Base-by-base conservation (phyloP, 345 rosid genomes). In the Anastatica hierochuntica region DNA sequence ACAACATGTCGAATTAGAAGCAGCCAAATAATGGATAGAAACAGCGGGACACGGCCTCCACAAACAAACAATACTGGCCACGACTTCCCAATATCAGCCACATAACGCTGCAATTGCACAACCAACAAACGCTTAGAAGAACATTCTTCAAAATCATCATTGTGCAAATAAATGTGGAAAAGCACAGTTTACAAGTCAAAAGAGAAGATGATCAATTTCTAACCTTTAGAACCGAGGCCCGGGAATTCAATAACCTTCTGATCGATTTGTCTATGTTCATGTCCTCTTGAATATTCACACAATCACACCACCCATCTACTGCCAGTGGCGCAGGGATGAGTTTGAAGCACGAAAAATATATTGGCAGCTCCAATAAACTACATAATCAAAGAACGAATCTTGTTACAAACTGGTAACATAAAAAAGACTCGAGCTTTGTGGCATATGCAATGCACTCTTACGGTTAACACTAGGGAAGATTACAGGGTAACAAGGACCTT, bases 291-390 rank as follows among this genome's bases (percentile, higher is more conserved):
- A 92, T 88, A 41, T 67, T 68, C 46, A 84, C 90, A 67, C 96
- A 41, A 65, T 68, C 46, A 84, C 90, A 67, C 96, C 98, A 56
- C 94, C 88, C 96, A 88, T 84, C 75, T 77, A 88, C 67, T 79
- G 78, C 96, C 98, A 92, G 59, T 88, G 94, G 56, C 76, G 81
- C 69, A 88, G 35, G 5, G 98, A 92, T 35, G 74, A 55, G 60
- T 92, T 92, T 27, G 98, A 88, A 56, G 88, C 81, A 49, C 82
- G 94, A 14, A 90, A 96, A 38, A 92, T 72, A 56, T 72, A 85
- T 62, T 92, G 95, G 64, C 98, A 92, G 74, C 84, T 92, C 98
- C 98, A 92, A 52, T 81, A 83, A 58, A 92, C 95, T 92, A 81
- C 5, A 38, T 4, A 43, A 17, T 0, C 0, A 39, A 53, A 39